Percentiles rank a stretch among this genome's conserved stretches.
Conservation (phyloP, 176 grass and related monocot species). For the Alopecurus myosuroides region DNA sequence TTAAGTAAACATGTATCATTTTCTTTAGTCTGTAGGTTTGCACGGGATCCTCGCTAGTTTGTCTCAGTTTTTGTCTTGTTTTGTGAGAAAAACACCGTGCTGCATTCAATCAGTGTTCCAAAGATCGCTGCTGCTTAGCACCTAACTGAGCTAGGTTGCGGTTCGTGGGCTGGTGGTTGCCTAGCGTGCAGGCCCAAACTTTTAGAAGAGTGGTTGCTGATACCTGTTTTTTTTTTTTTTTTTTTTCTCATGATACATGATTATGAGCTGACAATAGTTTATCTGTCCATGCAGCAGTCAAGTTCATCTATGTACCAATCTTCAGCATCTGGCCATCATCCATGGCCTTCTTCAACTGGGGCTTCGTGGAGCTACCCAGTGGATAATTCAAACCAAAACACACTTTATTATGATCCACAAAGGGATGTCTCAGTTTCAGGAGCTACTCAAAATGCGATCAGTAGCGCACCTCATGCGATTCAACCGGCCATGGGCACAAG, state of each 20-base stretch:
- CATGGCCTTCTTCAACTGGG: conserved; percentile 37
- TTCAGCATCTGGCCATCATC: conserved; percentile 34
- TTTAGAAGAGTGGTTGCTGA: not conserved
- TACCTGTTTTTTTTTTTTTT: no score
- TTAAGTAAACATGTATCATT: not conserved
- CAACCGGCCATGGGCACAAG: conserved; percentile 10
- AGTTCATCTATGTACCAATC: conserved; percentile 46
- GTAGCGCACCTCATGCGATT: conserved; percentile 21
- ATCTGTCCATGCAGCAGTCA: conserved; percentile 28
- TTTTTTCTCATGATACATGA: not conserved
- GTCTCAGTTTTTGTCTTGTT: not conserved
- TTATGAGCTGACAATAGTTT: conserved; percentile 13
- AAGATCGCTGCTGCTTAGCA: not conserved
- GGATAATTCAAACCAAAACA: conserved; percentile 32
- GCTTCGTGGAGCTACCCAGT: conserved; percentile 51
- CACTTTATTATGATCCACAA: conserved; percentile 67
- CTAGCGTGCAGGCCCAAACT: not conserved
- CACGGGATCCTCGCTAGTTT: not conserved
- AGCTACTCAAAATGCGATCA: conserved; percentile 50
- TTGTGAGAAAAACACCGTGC: not conserved
- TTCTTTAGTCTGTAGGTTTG: not conserved
- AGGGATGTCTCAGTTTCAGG: conserved; percentile 53
- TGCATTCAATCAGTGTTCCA: not conserved
- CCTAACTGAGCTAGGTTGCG: not conserved
- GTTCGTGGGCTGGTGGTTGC: not conserved